Conservation (phyloP, 805 yeast species). For the Torulaspora quercuum region DNA sequence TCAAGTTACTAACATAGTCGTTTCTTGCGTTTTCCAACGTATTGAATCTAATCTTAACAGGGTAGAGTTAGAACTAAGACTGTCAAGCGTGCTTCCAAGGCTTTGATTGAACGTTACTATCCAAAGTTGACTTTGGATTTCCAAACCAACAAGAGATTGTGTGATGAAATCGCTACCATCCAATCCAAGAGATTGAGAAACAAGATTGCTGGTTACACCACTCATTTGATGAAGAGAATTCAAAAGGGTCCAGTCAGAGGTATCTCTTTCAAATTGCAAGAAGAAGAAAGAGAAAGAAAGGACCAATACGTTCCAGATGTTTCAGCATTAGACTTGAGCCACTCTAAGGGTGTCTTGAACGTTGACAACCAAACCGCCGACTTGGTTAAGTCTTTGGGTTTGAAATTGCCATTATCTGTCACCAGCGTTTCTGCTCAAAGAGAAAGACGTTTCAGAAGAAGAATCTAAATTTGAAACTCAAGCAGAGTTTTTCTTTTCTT, state of each 20-base stretch:
- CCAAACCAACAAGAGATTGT: slow-evolving; percentile 99
- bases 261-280: slow-evolving; percentile 99
- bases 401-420: slow-evolving; percentile 81
- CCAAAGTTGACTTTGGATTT: slow-evolving; percentile 99
- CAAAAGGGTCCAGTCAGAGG: slow-evolving; percentile 99
- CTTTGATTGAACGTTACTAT: slow-evolving; percentile 98
- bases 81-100: slow-evolving; percentile 99
- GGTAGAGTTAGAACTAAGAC: slow-evolving; percentile 99
- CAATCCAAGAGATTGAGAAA: slow-evolving; percentile 99
- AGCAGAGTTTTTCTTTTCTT: slow-evolving; percentile 16
- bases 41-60: slow-evolving; percentile 41
- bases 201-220: slow-evolving; percentile 99
- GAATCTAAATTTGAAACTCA: slow-evolving; percentile 51
- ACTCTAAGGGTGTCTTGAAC: slow-evolving; percentile 93
- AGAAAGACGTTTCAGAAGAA: slow-evolving; percentile 89
- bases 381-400: slow-evolving; percentile 90
- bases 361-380: slow-evolving; percentile 96
- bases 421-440: slow-evolving; percentile 86
- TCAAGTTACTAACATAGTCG: slow-evolving; percentile 21
- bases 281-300: slow-evolving; percentile 99
- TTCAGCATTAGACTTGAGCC: slow-evolving; percentile 97
- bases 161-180: slow-evolving; percentile 97
- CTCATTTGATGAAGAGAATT: slow-evolving; percentile 99
- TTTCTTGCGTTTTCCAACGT: slow-evolving; percentile 5
- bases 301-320: slow-evolving; percentile 99